Percentiles rank a stretch among this genome's conserved stretches.
phyloP scores from a whole-genome alignment of 345 rosid genomes.

The Eucalyptus pumila region DNA sequence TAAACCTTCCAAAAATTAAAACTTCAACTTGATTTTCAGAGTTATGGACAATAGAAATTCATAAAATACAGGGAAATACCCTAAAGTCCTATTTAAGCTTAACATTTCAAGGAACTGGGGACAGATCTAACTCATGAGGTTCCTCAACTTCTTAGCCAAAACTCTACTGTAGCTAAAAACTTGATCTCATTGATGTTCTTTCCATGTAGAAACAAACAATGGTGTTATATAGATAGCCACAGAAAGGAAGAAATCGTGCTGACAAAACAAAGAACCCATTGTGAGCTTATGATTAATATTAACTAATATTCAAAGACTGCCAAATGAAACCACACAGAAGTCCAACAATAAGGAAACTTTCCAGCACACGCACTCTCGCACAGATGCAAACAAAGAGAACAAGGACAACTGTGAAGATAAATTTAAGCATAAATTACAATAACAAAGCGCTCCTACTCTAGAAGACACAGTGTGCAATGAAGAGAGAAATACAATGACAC shows the following conservation, averaged over 20 bases:
- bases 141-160: not conserved
- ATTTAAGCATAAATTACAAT: not conserved
- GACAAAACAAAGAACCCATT: not conserved
- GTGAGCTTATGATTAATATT: not conserved
- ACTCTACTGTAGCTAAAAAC: not conserved
- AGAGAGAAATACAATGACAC: not conserved
- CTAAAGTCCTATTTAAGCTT: not conserved
- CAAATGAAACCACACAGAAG: not conserved
- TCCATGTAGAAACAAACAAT: not conserved
- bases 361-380: not conserved
- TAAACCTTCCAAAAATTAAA: not conserved
- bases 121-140: not conserved
- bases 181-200: not conserved
- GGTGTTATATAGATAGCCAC: not conserved
- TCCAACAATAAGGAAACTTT: not conserved
- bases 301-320: not conserved
- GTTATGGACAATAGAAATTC: not conserved
- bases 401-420: not conserved
- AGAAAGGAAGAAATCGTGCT: not conserved
- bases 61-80: not conserved
- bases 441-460: not conserved
- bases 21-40: not conserved
- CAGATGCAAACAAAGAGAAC: not conserved
- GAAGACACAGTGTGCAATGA: not conserved
- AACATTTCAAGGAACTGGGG: not conserved